Conservation (phyloP, 2,329 filamentous ascomycete genomes). For the Lachnellula arida region DNA sequence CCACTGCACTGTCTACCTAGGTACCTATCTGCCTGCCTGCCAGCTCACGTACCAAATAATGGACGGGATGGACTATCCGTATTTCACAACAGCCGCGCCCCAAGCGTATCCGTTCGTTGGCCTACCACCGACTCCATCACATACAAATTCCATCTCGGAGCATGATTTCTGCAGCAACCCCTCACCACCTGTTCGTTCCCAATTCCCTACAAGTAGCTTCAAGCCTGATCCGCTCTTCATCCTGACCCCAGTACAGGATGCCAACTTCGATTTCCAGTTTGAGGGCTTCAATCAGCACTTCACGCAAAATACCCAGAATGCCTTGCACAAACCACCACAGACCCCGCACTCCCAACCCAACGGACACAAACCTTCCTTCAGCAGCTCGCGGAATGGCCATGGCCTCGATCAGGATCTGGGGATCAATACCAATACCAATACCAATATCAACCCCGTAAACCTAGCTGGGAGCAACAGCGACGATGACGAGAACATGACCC, state of each 20-base stretch:
- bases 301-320: constrained; percentile 17
- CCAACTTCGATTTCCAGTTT: constrained; percentile 26
- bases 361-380: constrained; percentile 24
- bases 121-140: constrained; percentile 36
- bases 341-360: constrained; percentile 29
- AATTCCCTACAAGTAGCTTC: constrained; percentile 6
- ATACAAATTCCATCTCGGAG: constrained; percentile 33
- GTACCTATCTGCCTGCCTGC: no score
- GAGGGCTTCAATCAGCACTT: constrained; percentile 24
- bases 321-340: constrained; percentile 13
- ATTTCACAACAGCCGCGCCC: constrained; percentile 39
- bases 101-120: constrained; percentile 45
- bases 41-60: neutral
- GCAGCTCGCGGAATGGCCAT: constrained; percentile 17
- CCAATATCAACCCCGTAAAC: constrained; percentile 21
- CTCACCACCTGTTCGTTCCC: constrained; percentile 34
- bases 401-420: constrained; percentile 12
- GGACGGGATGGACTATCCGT: constrained; percentile 50
- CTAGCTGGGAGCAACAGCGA: constrained; percentile 35
- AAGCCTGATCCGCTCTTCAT: constrained; percentile 19
- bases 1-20: no score
- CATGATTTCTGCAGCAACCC: constrained; percentile 41
- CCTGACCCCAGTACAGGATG: constrained; percentile 31
- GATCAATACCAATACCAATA: constrained; percentile 23
- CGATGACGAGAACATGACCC: constrained; percentile 49